Evolutionary conservation across 2,329 filamentous ascomycete species (phyloP), one percentile per base, ranked within the genome.

Genomic region (Verticillium klebahnii): DNA sequence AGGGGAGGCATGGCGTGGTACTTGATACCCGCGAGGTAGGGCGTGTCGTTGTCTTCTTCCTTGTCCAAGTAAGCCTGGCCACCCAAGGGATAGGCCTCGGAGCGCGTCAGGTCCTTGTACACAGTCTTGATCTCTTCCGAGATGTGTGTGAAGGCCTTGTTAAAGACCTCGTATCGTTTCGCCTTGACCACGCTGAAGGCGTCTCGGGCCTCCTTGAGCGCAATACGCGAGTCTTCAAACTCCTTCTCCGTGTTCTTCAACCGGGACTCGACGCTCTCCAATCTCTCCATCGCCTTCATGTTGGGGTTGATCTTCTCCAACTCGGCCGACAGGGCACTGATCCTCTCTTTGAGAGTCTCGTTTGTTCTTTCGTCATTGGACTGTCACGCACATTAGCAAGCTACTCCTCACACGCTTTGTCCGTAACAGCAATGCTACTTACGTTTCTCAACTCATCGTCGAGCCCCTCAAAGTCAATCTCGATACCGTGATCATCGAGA

Each of bases 1-100:
- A 97, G 86, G 1, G 95, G 95, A 23, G 95, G 95, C 93, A 98
- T 99, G 65, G 95, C 96, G 73, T 98, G 93, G 77, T 99, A 99
- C 73, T 97, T 97, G 77, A 99, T 93, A 36, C 95, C 95, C 50
- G 91, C 92, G 4, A 97, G 85, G 74, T 98, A 99, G 0, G 95
- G 95, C 71, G 96, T 94, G 66, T 97, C 93, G n/a, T 89, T 91
- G 74, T 99, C 94, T 73, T 97, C 93, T 74, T 89, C 87, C 62
- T 96, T 93, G 71, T 97, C 93, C 57, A 99, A 87, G 72, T 97
- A 97, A 1, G 87, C 86, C 74, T 88, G 85, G 9, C 95, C 95
- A 69, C 95, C 95, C n/a, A 98, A 84, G 0, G 94, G 93, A 73
- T 96, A 97, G n/a, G 91, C 89, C 37, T 90, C 85, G 50, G 91